Evolutionary conservation across 768 basidiomycete genomes (phyloP).

Genomic region (Cyclocybe cylindracea): DNA sequence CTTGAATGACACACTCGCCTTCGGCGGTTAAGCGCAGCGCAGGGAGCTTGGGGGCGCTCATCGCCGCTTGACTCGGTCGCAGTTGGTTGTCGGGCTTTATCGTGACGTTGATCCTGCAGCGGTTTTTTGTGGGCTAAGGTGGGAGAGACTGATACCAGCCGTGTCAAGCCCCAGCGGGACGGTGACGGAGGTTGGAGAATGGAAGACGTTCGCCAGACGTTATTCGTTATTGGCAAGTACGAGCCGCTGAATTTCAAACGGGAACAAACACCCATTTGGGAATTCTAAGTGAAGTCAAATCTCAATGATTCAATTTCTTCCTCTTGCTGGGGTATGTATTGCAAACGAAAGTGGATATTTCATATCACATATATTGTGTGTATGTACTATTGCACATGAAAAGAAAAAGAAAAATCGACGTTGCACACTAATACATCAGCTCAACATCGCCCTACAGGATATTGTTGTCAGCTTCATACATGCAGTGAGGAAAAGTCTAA

Average conservation of each 20-base stretch:
- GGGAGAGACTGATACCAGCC: too few species aligned
- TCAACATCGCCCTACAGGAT: conserved; percentile 58
- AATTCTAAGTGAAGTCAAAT: too few species aligned
- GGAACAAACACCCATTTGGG: conserved; percentile 29
- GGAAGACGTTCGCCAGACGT: neutral
- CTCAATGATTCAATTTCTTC: too few species aligned
- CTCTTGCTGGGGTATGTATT: too few species aligned
- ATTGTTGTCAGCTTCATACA: conserved; percentile 11
- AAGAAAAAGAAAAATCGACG: conserved; percentile 9
- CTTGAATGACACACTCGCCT: conserved; percentile 42
- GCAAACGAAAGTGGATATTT: too few species aligned
- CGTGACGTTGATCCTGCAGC: too few species aligned
- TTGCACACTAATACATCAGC: conserved; percentile 42
- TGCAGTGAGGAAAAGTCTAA: conserved; percentile 11
- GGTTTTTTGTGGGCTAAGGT: too few species aligned
- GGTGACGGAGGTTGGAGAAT: neutral
- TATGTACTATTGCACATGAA: conserved; percentile 8
- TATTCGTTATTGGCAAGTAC: neutral
- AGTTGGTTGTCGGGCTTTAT: neutral
- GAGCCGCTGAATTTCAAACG: conserved; percentile 30
- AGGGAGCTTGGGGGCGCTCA: conserved; percentile 41
- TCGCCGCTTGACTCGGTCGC: conserved; percentile 16
- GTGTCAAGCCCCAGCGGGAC: neutral
- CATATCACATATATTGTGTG: neutral
- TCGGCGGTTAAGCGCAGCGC: conserved; percentile 54